Evolutionary conservation across 1,139 yeast species (phyloP).

Genomic region (Pichia inconspicua): DNA sequence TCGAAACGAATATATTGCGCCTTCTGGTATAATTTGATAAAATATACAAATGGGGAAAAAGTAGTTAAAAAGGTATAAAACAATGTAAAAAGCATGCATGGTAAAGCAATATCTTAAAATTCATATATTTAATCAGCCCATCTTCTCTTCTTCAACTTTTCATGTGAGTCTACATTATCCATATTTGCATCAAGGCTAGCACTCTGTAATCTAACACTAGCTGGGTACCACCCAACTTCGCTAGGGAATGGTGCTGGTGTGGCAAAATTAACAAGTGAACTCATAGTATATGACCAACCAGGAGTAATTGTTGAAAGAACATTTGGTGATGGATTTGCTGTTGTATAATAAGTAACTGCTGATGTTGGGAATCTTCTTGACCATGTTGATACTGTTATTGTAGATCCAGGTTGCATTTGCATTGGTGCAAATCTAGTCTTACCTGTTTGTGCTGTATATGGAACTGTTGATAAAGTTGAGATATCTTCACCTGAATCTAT

Average conservation of each 20-base stretch:
- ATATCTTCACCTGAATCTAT: constrained; percentile 18
- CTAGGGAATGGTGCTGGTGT: constrained; percentile 61
- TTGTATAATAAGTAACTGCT: constrained; percentile 50
- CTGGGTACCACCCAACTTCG: constrained; percentile 43
- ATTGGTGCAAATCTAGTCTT: constrained; percentile 74
- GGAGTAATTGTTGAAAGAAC: constrained; percentile 64
- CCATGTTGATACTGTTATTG: constrained; percentile 62
- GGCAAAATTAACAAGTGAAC: constrained; percentile 61
- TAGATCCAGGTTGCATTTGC: constrained; percentile 77
- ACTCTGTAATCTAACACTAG: constrained; percentile 25
- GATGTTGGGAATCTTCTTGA: constrained; percentile 56
- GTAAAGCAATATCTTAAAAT: neutral
- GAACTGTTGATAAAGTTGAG: constrained; percentile 32
- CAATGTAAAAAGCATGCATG: neutral
- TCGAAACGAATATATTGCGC: neutral
- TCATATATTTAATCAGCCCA: constrained; percentile 24
- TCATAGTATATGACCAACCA: constrained; percentile 69
- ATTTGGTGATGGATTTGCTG: constrained; percentile 36
- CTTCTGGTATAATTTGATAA: neutral
- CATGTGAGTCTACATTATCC: constrained; percentile 11
- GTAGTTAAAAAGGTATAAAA: neutral
- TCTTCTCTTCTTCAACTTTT: constrained; percentile 24
- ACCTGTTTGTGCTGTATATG: constrained; percentile 75
- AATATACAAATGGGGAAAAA: neutral
- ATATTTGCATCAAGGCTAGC: constrained; percentile 23